Percentiles rank a stretch among this genome's conserved stretches.
phyloP scores from a whole-genome alignment of 2,329 filamentous ascomycete genomes.

The Thelonectria blattea region DNA sequence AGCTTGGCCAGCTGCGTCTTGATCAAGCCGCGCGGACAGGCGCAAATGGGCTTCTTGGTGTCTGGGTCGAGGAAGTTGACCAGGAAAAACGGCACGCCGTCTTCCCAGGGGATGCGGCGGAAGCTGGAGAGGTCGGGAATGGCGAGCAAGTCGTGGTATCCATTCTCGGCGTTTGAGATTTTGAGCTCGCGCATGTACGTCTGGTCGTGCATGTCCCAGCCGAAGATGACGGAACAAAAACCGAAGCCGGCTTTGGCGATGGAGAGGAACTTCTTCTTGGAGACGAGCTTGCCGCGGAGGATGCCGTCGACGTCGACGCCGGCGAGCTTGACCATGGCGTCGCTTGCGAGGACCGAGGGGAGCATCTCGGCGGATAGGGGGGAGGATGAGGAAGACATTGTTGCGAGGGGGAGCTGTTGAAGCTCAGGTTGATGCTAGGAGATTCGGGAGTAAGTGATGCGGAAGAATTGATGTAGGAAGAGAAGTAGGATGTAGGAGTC shows the following conservation, averaged over 20 bases:
- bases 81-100: slow-evolving; percentile 84
- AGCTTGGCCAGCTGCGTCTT: slow-evolving; percentile 72
- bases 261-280: slow-evolving; percentile 90
- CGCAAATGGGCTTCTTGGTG: slow-evolving; percentile 71
- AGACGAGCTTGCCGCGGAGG: slow-evolving; percentile 87
- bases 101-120: slow-evolving; percentile 89
- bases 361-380: slow-evolving; percentile 68
- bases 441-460: neutral
- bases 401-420: slow-evolving; percentile 14
- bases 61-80: slow-evolving; percentile 86
- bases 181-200: slow-evolving; percentile 85
- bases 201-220: slow-evolving; percentile 96
- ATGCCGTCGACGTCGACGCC: slow-evolving; percentile 88
- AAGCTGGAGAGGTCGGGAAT: slow-evolving; percentile 79
- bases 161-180: slow-evolving; percentile 90
- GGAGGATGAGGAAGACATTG: slow-evolving; percentile 37
- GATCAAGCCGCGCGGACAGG: slow-evolving; percentile 80
- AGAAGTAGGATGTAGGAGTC: neutral
- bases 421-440: slow-evolving; percentile 6
- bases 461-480: slow-evolving; percentile 1
- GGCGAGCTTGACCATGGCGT: slow-evolving; percentile 84
- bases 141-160: slow-evolving; percentile 85
- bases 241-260: slow-evolving; percentile 83
- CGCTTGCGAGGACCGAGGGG: slow-evolving; percentile 69
- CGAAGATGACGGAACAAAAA: slow-evolving; percentile 93